Percentiles rank a stretch among this genome's conserved stretches.
Evolutionary conservation across 176 grass and related monocot genomes (phyloP).

Genomic region (Avena eriantha): DNA sequence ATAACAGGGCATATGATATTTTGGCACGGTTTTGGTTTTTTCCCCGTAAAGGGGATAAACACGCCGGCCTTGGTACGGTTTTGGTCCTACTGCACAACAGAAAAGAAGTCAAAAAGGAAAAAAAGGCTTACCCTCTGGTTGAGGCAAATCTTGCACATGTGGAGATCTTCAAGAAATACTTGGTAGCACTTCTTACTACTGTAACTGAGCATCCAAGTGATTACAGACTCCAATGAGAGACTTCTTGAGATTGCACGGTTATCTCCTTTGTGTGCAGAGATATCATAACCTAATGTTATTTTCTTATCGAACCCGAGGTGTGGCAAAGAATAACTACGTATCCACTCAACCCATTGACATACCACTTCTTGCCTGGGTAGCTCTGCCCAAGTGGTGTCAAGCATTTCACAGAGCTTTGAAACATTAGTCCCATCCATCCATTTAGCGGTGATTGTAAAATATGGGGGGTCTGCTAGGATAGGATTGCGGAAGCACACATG

Average conservation of each 20-base stretch:
- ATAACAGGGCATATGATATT: background rate
- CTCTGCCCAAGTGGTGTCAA: slow-evolving; percentile 60
- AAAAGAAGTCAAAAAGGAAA: background rate
- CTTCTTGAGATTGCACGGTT: slow-evolving; percentile 43
- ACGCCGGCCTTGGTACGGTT: too few relatives aligned
- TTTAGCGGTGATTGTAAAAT: slow-evolving; percentile 53
- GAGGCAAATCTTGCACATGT: slow-evolving; percentile 59
- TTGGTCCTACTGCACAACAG: background rate
- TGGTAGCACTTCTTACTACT: slow-evolving; percentile 37
- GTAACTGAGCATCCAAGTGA: slow-evolving; percentile 55
- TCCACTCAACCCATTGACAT: slow-evolving; percentile 69
- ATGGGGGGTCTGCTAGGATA: slow-evolving; percentile 63
- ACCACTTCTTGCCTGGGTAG: slow-evolving; percentile 55
- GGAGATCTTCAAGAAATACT: slow-evolving; percentile 55
- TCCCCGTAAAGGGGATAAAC: too few relatives aligned
- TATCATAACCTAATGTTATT: slow-evolving; percentile 44
- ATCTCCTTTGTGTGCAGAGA: background rate
- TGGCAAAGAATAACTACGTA: slow-evolving; percentile 46
- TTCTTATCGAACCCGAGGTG: slow-evolving; percentile 50
- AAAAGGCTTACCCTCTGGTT: slow-evolving; percentile 36
- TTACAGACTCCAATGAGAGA: slow-evolving; percentile 39
- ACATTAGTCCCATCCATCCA: slow-evolving; percentile 62
- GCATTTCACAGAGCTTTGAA: slow-evolving; percentile 52
- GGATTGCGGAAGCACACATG: slow-evolving; percentile 54
- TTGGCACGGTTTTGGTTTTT: background rate